A percentile compares a stretch with the other conserved stretches of the same genome.
phyloP scores from a whole-genome alignment of 2,329 filamentous ascomycete genomes.

The Trichoderma lentiforme region DNA sequence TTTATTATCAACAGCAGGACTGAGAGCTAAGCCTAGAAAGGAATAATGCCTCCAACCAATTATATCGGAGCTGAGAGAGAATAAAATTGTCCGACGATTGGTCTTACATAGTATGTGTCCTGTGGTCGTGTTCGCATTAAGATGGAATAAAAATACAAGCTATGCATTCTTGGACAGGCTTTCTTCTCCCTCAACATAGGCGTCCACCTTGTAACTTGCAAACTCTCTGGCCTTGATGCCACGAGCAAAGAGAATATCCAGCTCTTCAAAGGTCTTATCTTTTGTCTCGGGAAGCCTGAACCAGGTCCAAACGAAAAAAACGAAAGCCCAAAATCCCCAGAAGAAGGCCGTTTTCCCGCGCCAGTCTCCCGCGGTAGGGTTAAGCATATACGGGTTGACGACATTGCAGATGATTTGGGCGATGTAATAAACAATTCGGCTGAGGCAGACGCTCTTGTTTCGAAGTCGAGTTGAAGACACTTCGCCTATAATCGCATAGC shows the following conservation, averaged over 20 bases:
- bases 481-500: constrained; percentile 40
- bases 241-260: constrained; percentile 51
- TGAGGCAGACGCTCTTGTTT: constrained; percentile 38
- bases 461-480: constrained; percentile 36
- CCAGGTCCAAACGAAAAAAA: constrained; percentile 49
- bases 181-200: constrained; percentile 19
- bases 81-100: neutral
- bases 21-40: neutral
- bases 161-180: neutral
- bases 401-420: constrained; percentile 27
- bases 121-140: neutral
- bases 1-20: neutral
- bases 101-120: neutral
- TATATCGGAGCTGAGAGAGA: neutral
- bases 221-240: constrained; percentile 40
- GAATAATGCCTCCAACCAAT: neutral
- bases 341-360: constrained; percentile 24
- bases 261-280: constrained; percentile 49
- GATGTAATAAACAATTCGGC: constrained; percentile 28
- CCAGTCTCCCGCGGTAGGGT: constrained; percentile 29
- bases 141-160: neutral
- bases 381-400: constrained; percentile 28
- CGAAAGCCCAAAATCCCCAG: constrained; percentile 32
- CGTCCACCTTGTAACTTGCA: constrained; percentile 32
- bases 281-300: constrained; percentile 52